Conservation (phyloP, 1,284 basidiomycete genomes). For the Trichosporon coremiiforme region DNA sequence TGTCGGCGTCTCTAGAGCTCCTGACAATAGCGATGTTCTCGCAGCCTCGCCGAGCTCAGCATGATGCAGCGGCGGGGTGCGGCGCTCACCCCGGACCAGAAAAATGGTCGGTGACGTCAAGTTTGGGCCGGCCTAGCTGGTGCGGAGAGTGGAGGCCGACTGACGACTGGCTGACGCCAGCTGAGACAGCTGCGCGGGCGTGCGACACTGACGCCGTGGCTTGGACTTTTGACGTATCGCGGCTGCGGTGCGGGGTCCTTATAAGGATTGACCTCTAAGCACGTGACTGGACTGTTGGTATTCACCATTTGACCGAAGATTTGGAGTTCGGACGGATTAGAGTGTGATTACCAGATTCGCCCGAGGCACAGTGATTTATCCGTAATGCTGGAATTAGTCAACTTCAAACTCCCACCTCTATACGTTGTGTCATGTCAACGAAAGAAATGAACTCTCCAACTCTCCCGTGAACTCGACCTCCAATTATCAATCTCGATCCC, state of each 20-base stretch:
- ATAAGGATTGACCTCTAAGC: not conserved
- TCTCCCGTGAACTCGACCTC: too few species aligned
- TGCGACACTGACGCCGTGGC: too few species aligned
- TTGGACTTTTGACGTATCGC: too few species aligned
- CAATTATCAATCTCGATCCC: too few species aligned
- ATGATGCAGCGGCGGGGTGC: not conserved
- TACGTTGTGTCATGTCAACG: not conserved
- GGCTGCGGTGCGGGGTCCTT: not conserved
- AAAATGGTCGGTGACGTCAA: not conserved
- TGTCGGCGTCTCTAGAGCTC: too few species aligned
- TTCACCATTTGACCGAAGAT: too few species aligned
- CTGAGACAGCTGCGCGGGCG: not conserved
- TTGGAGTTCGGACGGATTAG: too few species aligned
- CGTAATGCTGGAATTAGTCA: not conserved
- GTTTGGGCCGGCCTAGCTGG: not conserved
- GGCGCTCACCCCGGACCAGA: not conserved
- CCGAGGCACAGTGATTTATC: too few species aligned
- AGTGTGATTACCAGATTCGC: too few species aligned
- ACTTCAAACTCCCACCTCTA: not conserved
- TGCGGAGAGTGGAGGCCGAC: too few species aligned
- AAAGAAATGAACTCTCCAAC: not conserved
- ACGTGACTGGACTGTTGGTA: not conserved
- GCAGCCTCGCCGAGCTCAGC: not conserved
- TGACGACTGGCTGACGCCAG: not conserved
- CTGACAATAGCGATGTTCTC: not conserved